Conservation (phyloP, 164 flowering plant genomes). For the Amborella trichopoda region DNA sequence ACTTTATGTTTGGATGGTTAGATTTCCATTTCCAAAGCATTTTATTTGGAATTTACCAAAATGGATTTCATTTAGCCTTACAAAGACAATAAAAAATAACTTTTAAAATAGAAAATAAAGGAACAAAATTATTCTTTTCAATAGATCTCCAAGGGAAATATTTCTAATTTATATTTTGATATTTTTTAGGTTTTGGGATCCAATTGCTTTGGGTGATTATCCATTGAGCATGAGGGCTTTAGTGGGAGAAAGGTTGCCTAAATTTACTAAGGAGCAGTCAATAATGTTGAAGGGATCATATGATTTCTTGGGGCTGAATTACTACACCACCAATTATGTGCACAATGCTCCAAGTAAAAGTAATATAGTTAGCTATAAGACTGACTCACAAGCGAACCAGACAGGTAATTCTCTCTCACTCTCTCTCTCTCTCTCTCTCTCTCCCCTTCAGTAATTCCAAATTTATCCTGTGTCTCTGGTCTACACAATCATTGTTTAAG, state of each 20-base stretch:
- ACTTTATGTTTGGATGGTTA: slow-evolving; percentile 47
- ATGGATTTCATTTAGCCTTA: too few species aligned
- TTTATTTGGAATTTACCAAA: too few species aligned
- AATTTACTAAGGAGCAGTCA: slow-evolving; percentile 23
- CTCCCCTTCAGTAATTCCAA: too few species aligned
- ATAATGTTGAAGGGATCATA: slow-evolving; percentile 18
- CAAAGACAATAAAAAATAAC: too few species aligned
- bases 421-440: too few species aligned
- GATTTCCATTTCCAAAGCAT: too few species aligned
- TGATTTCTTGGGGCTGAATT: slow-evolving; percentile 25
- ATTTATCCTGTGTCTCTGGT: too few species aligned
- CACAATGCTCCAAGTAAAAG: background rate
- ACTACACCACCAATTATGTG: slow-evolving; percentile 23
- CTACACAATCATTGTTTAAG: too few species aligned
- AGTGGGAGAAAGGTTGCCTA: slow-evolving; percentile 39
- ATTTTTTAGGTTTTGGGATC: slow-evolving; percentile 27
- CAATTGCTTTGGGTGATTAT: slow-evolving; percentile 53
- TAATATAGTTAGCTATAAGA: slow-evolving; percentile 4
- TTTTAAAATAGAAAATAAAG: too few species aligned
- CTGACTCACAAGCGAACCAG: slow-evolving; percentile 9
- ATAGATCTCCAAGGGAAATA: too few species aligned
- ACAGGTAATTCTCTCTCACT: slow-evolving; percentile 17
- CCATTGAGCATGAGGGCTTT: slow-evolving; percentile 37
- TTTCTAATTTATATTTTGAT: too few species aligned
- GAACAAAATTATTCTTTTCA: too few species aligned